A percentile compares a stretch with the other conserved stretches of the same genome.
These are phyloP conservation scores for Saccharomyces kudriavzevii DNA, from an alignment of 805 yeast genomes.

Conservation along the genomic window DNA sequence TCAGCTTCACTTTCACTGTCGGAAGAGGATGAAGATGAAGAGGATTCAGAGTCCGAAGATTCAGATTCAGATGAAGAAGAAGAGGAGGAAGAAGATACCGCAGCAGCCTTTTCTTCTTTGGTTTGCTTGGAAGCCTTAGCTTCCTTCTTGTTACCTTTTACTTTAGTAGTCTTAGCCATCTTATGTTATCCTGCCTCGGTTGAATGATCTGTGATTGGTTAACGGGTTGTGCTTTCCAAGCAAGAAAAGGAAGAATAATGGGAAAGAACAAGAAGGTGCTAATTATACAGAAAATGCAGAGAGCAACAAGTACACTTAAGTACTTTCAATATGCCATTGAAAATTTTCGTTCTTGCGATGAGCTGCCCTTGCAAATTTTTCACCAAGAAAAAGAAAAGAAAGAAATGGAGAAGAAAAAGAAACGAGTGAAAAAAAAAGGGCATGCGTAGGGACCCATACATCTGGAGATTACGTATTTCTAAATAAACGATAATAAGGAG, in stretches of 20 bases:
- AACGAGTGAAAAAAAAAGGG: conserved; percentile 1
- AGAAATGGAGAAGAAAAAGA: conserved; percentile 2
- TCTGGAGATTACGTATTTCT: neutral
- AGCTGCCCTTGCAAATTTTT: conserved; percentile 8
- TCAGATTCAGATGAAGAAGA: conserved; percentile 5
- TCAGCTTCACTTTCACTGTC: conserved; percentile 32
- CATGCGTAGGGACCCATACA: neutral
- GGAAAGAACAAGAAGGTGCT: neutral
- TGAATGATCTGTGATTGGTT: conserved; percentile 1
- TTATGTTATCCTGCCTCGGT: conserved; percentile 4
- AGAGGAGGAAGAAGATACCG: conserved; percentile 8
- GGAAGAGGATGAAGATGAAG: conserved; percentile 18
- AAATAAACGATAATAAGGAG: neutral
- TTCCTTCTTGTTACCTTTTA: conserved; percentile 26
- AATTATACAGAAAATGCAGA: neutral
- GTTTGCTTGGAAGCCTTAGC: conserved; percentile 13
- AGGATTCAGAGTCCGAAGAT: conserved; percentile 15
- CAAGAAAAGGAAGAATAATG: neutral
- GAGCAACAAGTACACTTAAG: neutral
- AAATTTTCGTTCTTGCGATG: conserved; percentile 7
- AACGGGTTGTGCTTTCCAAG: neutral
- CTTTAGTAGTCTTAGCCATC: conserved; percentile 24
- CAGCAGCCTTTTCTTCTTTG: conserved; percentile 20
- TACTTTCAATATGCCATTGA: conserved; percentile 1
- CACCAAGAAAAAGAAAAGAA: neutral